A percentile compares a stretch with the other conserved stretches of the same genome.
phyloP scores from a whole-genome alignment of 257 asterid species.

The Nicotiana tabacum region DNA sequence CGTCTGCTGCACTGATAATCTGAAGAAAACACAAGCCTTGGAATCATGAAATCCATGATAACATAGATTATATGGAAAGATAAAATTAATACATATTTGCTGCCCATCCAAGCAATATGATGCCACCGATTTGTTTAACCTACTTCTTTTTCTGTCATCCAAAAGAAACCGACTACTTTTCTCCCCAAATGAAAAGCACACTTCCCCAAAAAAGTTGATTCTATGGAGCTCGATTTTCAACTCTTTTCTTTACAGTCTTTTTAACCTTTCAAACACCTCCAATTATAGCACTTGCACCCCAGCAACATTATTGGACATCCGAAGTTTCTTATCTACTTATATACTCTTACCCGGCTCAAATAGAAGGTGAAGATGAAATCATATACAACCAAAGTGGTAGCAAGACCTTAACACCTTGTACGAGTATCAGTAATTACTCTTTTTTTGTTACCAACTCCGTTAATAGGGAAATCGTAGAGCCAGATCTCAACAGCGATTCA shows the following conservation, averaged over 20 bases:
- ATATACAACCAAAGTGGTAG: neutral
- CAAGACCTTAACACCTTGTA: neutral
- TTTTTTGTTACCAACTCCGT: neutral
- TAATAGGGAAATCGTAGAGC: neutral
- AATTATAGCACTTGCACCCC: neutral
- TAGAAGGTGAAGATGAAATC: neutral
- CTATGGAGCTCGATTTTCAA: no score
- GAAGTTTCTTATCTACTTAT: neutral
- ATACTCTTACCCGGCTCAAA: neutral
- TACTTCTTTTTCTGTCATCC: neutral
- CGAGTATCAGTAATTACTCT: neutral
- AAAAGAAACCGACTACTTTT: neutral
- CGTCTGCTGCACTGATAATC: slow-evolving; percentile 73
- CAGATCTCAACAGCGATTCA: neutral
- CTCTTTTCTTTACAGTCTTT: neutral
- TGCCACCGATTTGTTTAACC: neutral
- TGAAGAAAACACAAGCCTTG: slow-evolving; percentile 25
- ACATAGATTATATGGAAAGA: neutral
- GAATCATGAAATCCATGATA: neutral
- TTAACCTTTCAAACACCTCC: neutral
- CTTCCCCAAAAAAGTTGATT: neutral
- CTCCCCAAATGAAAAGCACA: neutral
- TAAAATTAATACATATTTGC: neutral
- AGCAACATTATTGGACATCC: neutral
- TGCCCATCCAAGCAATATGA: neutral